Evolutionary conservation across 495 filamentous ascomycete genomes (phyloP), one percentile per base, ranked within the genome.

Genomic region (Elasticomyces elasticus): DNA sequence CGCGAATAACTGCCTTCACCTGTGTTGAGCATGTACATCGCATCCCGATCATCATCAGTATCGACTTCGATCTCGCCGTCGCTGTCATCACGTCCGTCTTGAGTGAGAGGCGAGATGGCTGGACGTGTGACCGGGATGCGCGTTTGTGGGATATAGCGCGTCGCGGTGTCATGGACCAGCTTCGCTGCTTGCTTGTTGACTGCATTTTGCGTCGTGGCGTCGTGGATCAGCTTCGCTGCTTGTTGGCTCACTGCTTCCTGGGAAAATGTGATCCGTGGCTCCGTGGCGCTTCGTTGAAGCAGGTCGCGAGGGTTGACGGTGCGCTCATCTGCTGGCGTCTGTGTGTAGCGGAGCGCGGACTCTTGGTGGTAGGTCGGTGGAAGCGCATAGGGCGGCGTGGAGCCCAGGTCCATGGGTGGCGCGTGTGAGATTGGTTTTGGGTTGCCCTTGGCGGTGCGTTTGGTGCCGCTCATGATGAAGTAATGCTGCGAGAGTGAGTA

Each of bases 321-420:
- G 17, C 49, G 30, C 28, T 51, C 24, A 20, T 20, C 30, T 7
- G n/a, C 9, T 13, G 20, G 48, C 10, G 33, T 13, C 48, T 37
- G 48, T 11, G 48, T 51, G 28, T 37, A 51, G 30, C 48, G 48
- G n/a, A 51, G n/a, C 33, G 48, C 28, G 11, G 48, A 51, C 19
- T 51, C 48, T 24, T 51, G n/a, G 30, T 37, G n/a, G 20, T 37
- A 51, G 2, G n/a, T 3, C 17, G 48, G 48, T 27, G 48, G 30
- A 17, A 40, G 48, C 7, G 11, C 20, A 28, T 15, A 40, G 7
- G 38, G 50, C n/a, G 50, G 35, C 3, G 11, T 44, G 5, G 24
- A 12, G 10, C 50, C 50, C 15, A 52, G 22, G 23, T 52, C 50
- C 13, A 52, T 52, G 12, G 38, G 38, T 1, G 15, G n/a, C 15